These are phyloP conservation scores for Botryotinia convoluta DNA, from an alignment of 2,329 filamentous ascomycete genomes.

Conservation along the genomic window DNA sequence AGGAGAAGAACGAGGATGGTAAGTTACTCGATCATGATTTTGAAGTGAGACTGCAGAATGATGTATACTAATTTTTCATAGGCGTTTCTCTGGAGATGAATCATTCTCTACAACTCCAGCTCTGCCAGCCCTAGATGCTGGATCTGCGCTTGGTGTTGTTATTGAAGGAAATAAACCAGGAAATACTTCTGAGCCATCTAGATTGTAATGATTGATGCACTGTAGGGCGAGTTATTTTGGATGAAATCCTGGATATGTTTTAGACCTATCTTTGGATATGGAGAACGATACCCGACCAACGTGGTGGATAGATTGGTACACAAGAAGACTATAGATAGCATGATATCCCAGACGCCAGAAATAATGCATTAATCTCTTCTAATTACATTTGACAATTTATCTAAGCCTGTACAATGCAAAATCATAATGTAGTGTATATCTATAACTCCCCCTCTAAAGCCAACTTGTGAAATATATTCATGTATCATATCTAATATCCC, in stretches of 20 bases:
- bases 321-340: neutral
- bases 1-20: constrained; percentile 90
- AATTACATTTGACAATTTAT: neutral
- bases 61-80: constrained; percentile 28
- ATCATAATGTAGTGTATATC: neutral
- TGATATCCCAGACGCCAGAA: neutral
- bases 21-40: constrained; percentile 37
- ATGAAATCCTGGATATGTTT: neutral
- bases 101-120: constrained; percentile 45
- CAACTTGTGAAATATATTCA: neutral
- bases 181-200: constrained; percentile 18
- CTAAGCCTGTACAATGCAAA: neutral
- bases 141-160: constrained; percentile 39
- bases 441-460: neutral
- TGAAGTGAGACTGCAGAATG: neutral
- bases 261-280: neutral
- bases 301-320: neutral
- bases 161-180: constrained; percentile 36
- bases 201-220: constrained; percentile 12
- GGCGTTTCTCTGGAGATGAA: constrained; percentile 57
- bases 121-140: constrained; percentile 35
- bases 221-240: neutral
- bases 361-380: neutral
- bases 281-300: constrained; percentile 4
- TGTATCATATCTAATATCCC: constrained; percentile 33